These are phyloP conservation scores for Microstroma glucosiphilum DNA, from an alignment of 1,284 basidiomycete genomes.

Conservation along the genomic window DNA sequence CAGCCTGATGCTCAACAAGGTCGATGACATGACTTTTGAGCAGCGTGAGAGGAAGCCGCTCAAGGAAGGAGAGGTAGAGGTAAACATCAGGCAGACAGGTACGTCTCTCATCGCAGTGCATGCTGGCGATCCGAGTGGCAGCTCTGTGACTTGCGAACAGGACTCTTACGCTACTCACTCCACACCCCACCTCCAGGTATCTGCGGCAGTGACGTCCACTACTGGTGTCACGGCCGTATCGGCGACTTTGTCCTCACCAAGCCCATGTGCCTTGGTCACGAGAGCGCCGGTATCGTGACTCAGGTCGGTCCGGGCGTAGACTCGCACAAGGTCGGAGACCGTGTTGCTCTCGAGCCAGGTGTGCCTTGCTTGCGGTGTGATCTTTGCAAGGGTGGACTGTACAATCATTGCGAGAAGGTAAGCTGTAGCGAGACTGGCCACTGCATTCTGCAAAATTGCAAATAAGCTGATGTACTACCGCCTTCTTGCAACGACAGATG, in stretches of 20 bases:
- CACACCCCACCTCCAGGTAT: conserved; percentile 59
- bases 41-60: conserved; percentile 63
- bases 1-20: conserved; percentile 69
- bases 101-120: not conserved
- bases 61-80: conserved; percentile 70
- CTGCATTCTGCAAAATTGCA: not conserved
- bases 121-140: not conserved
- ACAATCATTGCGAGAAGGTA: conserved; percentile 8
- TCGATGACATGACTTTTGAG: conserved; percentile 70
- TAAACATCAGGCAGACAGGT: conserved; percentile 71
- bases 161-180: conserved; percentile 40
- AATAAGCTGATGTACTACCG: not conserved
- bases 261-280: conserved; percentile 71
- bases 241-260: conserved; percentile 67
- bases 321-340: conserved; percentile 70
- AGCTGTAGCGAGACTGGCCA: conserved; percentile 23
- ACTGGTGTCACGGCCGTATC: conserved; percentile 43
- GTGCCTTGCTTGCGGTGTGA: conserved; percentile 66
- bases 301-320: conserved; percentile 67
- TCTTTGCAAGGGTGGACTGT: conserved; percentile 42
- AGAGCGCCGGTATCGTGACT: conserved; percentile 58
- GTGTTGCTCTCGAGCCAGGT: conserved; percentile 80
- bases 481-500: conserved; percentile 55
- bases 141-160: not conserved
- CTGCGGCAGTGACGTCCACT: conserved; percentile 62